Evolutionary conservation across 148 eudicot genomes (phyloP), one percentile per base, ranked within the genome.

Genomic region (Heliamphora exappendiculata): DNA sequence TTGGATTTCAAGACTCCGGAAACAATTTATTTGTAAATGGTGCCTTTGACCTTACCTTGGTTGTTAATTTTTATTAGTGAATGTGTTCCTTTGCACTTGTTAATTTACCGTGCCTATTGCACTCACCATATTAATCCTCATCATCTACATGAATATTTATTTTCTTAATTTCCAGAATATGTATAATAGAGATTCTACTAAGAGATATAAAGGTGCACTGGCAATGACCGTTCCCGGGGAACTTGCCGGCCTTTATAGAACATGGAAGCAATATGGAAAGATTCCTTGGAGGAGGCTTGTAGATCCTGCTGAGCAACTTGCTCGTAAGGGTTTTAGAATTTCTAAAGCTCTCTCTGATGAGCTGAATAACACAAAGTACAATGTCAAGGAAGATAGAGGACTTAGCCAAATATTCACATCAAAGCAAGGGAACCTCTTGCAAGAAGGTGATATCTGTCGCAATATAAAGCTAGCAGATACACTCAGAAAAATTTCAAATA

Each of bases 141-240:
- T n/a, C n/a, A n/a, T n/a, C n/a, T n/a, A n/a, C n/a, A n/a, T n/a
- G n/a, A n/a, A n/a, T n/a, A n/a, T n/a, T n/a, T n/a, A n/a, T n/a
- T n/a, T n/a, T n/a, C n/a, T n/a, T n/a, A n/a, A n/a, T n/a, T n/a
- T 14, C 36, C 42, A 84, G 86, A 67, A 81, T 36, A 81, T 84
- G 84, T 86, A 84, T 67, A 47, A 26, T 6, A 75, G 81, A 51
- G 79, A 83, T 68, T 58, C 29, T 29, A 41, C 68, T 20, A 26
- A 42, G 11, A 86, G 83, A 79, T 60, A 37, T 29, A 69, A 53
- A 2, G 86, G 89, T 20, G 66, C 81, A 33, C 82, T 86, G n/a
- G 81, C 89, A 2, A 47, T 86, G 37, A 86, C 79, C 12, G 86
- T 83, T 37, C 86, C 89, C 1, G 86, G 89, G 19, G 89, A 86